phyloP scores from a whole-genome alignment of 805 yeast species.

The Kluyveromyces nonfermentans region DNA sequence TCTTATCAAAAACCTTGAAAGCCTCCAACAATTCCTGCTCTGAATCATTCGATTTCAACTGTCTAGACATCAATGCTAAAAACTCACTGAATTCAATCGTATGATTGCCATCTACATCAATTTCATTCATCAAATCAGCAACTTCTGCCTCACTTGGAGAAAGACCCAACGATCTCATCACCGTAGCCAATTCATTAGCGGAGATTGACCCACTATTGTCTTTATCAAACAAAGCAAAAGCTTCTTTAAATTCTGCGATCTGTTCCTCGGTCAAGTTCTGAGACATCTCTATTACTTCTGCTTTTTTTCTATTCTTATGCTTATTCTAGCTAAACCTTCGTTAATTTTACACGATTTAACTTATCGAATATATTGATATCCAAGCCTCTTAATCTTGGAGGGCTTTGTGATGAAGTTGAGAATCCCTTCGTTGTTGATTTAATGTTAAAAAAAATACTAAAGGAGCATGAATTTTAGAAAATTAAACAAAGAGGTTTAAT shows the following conservation, averaged over 20 bases:
- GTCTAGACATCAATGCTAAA: slow-evolving; percentile 80
- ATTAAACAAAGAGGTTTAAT: no score
- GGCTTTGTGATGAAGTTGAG: no score
- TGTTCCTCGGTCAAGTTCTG: slow-evolving; percentile 85
- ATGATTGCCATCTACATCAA: slow-evolving; percentile 92
- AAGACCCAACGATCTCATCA: slow-evolving; percentile 97
- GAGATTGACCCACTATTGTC: slow-evolving; percentile 96
- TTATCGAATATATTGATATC: no score
- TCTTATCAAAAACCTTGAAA: slow-evolving; percentile 91
- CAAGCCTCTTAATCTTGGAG: no score
- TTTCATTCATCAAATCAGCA: slow-evolving; percentile 94
- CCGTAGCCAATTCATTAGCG: slow-evolving; percentile 91
- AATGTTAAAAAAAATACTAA: no score
- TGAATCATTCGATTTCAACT: slow-evolving; percentile 91
- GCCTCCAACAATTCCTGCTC: slow-evolving; percentile 98
- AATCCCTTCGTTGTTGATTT: no score
- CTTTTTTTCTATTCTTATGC: no score
- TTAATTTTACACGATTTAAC: no score
- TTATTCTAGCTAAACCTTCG: no score
- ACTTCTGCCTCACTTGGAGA: slow-evolving; percentile 95
- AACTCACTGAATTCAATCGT: slow-evolving; percentile 75
- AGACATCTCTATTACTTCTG: slow-evolving; percentile 17
- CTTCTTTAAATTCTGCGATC: slow-evolving; percentile 94
- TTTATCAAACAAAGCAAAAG: slow-evolving; percentile 92
- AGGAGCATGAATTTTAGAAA: no score